Base-by-base conservation (phyloP, 805 yeast genomes). In the Nakazawaea pomicola region DNA sequence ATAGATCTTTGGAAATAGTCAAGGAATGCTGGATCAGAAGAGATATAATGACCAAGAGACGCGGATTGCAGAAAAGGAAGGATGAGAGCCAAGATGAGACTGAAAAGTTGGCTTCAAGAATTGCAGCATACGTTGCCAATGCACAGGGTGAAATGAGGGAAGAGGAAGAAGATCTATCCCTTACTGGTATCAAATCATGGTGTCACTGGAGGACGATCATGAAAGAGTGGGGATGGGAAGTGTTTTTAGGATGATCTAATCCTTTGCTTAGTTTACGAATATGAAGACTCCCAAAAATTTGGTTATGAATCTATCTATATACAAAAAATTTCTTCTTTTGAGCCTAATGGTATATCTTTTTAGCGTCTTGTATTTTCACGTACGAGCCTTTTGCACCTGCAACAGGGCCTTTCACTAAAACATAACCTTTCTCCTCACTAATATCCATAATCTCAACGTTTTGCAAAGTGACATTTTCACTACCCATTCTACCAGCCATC, bases 401-500 rank as follows among this genome's bases (percentile, higher is more conserved):
- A 33, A 93, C 86, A 46, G 83, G 80, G 28, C 99, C 99, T 66
- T 85, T 85, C 33, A 90, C 81, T 38, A 90, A 67, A 38, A 93
- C 67, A 42, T 87, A 80, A 9, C 95, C 96, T 43, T 80, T 78
- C 39, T 75, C 89, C 34, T 82, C 88, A 58, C 86, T 90, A 9
- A 82, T 82, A 57, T 83, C 84, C 55, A 93, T 67, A 17, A 93
- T 81, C 57, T 80, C 72, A 19, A 80, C 70, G 60, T 88, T 90
- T 59, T 80, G 84, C 19, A 79, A 75, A 3, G 98, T 91, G 46
- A 76, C 74, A 51, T 68, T 70, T 41, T 75, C 71, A 47, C 77
- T 81, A 50, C 99, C 99, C 93, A 90, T 83, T 62, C 86, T 85
- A 49, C 99, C 99, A 28, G 98, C 95, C 99, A 93, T 91, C 65